phyloP scores from a whole-genome alignment of 2,329 filamentous ascomycete genomes.

The Colletotrichum sidae region DNA sequence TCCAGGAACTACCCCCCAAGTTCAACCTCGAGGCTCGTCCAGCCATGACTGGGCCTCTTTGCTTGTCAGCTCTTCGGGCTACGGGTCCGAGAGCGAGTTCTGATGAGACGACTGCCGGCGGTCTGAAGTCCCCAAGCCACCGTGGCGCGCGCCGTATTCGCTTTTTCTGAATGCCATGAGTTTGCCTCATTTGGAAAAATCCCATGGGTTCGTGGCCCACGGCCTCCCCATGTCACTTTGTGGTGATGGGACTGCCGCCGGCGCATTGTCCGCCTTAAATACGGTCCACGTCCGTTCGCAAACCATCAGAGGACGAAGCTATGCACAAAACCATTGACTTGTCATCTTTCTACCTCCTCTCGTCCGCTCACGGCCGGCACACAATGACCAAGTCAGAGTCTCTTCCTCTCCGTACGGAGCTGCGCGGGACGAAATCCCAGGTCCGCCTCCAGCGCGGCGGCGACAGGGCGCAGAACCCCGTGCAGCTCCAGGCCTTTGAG shows the following conservation, averaged over 20 bases:
- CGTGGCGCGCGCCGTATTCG: conserved; percentile 11
- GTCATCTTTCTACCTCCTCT: background rate
- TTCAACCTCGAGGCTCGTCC: background rate
- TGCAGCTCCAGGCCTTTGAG: conserved; percentile 32
- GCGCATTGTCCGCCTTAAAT: too few relatives aligned
- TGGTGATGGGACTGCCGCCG: too few relatives aligned
- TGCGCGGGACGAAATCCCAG: conserved; percentile 17
- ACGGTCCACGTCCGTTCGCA: conserved; percentile 1
- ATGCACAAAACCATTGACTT: background rate
- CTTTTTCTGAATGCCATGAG: background rate
- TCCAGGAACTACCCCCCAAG: background rate
- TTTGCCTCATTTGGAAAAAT: background rate
- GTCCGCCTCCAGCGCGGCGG: conserved; percentile 11
- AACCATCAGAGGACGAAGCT: conserved; percentile 1
- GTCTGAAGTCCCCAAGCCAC: conserved; percentile 19
- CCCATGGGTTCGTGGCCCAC: too few relatives aligned
- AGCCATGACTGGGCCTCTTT: conserved; percentile 13
- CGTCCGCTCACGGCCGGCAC: background rate
- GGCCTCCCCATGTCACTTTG: too few relatives aligned
- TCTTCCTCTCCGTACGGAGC: conserved; percentile 5
- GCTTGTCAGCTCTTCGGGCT: background rate
- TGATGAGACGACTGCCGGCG: conserved; percentile 1
- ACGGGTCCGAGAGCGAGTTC: background rate
- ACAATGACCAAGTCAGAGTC: conserved; percentile 22
- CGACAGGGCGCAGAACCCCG: conserved; percentile 26